These are phyloP conservation scores for Russula compacta DNA, from an alignment of 768 basidiomycete genomes.

Conservation along the genomic window DNA sequence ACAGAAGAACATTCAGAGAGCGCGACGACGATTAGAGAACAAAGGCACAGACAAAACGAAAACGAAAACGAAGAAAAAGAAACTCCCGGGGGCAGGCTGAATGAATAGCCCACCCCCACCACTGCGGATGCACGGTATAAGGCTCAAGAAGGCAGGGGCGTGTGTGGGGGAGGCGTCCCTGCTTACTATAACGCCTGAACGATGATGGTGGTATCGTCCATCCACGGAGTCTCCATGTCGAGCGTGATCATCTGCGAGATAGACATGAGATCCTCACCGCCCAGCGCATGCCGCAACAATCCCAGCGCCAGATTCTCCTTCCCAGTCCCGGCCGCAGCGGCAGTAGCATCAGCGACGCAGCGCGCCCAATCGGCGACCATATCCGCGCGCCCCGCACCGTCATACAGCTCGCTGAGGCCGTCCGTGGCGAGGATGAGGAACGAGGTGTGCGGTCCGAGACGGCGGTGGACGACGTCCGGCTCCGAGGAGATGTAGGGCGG, in stretches of 20 bases:
- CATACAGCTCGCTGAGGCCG: constrained; percentile 37
- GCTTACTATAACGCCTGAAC: constrained; percentile 29
- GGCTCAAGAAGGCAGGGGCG: too few relatives aligned
- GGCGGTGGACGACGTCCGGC: constrained; percentile 34
- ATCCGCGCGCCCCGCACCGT: constrained; percentile 25
- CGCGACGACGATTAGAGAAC: neutral
- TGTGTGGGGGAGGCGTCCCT: neutral
- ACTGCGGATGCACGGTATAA: too few relatives aligned
- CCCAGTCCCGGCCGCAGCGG: constrained; percentile 1
- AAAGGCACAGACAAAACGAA: neutral
- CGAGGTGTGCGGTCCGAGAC: constrained; percentile 21
- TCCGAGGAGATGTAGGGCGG: constrained; percentile 39
- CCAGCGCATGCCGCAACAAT: constrained; percentile 35
- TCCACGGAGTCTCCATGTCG: constrained; percentile 42
- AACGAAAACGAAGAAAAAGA: neutral
- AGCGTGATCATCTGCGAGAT: constrained; percentile 38
- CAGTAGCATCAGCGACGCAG: constrained; percentile 25
- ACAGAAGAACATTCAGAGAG: neutral
- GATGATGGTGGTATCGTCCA: constrained; percentile 42
- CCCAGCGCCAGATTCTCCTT: constrained; percentile 32
- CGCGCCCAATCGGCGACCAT: constrained; percentile 32
- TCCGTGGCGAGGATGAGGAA: constrained; percentile 39
- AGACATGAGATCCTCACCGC: constrained; percentile 33
- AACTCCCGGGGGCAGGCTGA: too few relatives aligned
- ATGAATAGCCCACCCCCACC: too few relatives aligned